Percentiles rank a stretch among this genome's conserved stretches.
Evolutionary conservation across 1,139 yeast species (phyloP).

Genomic region (Candida tunisiensis): DNA sequence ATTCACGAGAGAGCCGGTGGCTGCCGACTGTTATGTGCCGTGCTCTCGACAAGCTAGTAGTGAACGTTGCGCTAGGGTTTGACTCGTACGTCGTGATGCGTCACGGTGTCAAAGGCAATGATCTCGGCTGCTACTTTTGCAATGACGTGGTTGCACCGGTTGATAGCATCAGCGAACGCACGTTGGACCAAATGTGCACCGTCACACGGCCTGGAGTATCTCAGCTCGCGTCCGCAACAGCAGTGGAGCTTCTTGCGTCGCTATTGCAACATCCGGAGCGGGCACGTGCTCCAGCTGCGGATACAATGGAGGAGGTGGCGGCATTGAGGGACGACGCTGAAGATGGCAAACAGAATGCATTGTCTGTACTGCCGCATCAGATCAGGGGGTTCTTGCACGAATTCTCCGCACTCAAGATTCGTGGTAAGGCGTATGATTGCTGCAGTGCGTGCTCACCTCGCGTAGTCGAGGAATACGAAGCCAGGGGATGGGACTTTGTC

Average conservation of each 20-base stretch:
- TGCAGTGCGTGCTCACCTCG: slow-evolving; percentile 75
- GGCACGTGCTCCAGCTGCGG: slow-evolving; percentile 28
- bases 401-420: slow-evolving; percentile 45
- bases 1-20: slow-evolving; percentile 94
- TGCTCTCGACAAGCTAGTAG: slow-evolving; percentile 49
- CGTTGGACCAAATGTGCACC: slow-evolving; percentile 96
- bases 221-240: slow-evolving; percentile 67
- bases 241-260: slow-evolving; percentile 71
- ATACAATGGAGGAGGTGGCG: no score
- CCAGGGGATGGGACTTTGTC: slow-evolving; percentile 69
- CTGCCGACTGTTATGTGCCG: slow-evolving; percentile 73
- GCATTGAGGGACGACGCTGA: no score
- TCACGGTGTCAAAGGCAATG: slow-evolving; percentile 40
- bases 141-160: slow-evolving; percentile 91
- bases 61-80: slow-evolving; percentile 90
- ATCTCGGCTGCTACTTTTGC: slow-evolving; percentile 88
- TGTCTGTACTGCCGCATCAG: slow-evolving; percentile 80
- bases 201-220: slow-evolving; percentile 97
- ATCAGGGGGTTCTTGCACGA: slow-evolving; percentile 65
- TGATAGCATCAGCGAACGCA: slow-evolving; percentile 68
- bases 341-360: slow-evolving; percentile 13
- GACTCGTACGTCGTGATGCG: slow-evolving; percentile 88
- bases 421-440: slow-evolving; percentile 52
- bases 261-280: slow-evolving; percentile 47
- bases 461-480: slow-evolving; percentile 33